Percentiles rank a stretch among this genome's conserved stretches.
Conservation (phyloP, 768 basidiomycete species). For the Tulasnella sp. region DNA sequence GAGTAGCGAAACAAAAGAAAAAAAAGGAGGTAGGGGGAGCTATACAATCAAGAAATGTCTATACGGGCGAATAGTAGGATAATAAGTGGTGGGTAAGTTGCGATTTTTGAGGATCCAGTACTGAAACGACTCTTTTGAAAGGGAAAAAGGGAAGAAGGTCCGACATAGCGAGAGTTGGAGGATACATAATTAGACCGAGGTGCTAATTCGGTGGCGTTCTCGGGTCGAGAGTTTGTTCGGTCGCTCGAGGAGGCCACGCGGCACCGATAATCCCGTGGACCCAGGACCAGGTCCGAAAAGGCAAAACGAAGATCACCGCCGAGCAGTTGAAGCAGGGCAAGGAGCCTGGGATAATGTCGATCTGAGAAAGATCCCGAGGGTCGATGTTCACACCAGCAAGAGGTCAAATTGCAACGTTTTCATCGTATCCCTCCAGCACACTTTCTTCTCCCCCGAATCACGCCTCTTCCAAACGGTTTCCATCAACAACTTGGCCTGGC, state of each 20-base stretch:
- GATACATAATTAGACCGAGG: neutral
- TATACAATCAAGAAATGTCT: neutral
- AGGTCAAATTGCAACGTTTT: slow-evolving; percentile 43
- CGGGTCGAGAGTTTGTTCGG: neutral
- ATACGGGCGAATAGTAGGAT: neutral
- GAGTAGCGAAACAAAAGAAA: neutral
- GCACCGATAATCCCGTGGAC: neutral
- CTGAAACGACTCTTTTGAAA: neutral
- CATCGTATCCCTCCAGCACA: slow-evolving; percentile 57
- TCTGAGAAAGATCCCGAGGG: neutral
- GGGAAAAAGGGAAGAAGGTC: neutral
- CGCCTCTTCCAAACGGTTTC: slow-evolving; percentile 63
- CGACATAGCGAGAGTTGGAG: neutral
- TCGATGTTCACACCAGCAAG: slow-evolving; percentile 40
- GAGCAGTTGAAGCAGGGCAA: neutral
- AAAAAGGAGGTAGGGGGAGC: neutral
- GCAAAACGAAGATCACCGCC: neutral
- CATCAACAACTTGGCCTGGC: slow-evolving; percentile 53
- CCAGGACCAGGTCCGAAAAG: neutral
- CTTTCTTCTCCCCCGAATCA: slow-evolving; percentile 32
- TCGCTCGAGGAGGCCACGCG: neutral
- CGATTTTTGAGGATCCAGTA: neutral
- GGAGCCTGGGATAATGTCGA: too few relatives aligned
- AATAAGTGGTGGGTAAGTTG: neutral
- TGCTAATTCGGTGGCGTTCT: neutral